These are phyloP conservation scores for Tuber microsphaerosporum DNA, from an alignment of 495 filamentous ascomycete genomes.

Conservation along the genomic window DNA sequence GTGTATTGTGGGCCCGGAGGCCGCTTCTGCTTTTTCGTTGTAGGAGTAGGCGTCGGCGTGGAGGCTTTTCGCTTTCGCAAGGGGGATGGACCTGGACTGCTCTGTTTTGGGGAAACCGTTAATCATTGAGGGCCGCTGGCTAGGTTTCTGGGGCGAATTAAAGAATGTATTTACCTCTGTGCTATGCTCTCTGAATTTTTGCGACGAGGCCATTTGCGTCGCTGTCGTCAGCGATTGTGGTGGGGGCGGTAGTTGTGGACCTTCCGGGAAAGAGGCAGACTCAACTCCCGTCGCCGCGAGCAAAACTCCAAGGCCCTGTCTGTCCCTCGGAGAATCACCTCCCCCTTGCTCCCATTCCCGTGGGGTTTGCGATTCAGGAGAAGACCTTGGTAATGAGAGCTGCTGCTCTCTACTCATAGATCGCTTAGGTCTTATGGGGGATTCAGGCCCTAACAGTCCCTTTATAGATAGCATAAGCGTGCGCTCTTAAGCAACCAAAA, in stretches of 20 bases:
- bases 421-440: slow-evolving; percentile 11
- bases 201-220: slow-evolving; percentile 1
- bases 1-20: slow-evolving; percentile 33
- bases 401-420: slow-evolving; percentile 3
- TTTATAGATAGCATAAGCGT: slow-evolving; percentile 29
- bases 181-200: not conserved
- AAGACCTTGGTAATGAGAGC: slow-evolving; percentile 11
- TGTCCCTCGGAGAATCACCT: not conserved
- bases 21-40: slow-evolving; percentile 23
- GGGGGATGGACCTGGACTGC: not conserved
- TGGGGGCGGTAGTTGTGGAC: slow-evolving; percentile 3
- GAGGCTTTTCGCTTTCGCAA: not conserved
- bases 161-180: not conserved
- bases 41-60: not conserved
- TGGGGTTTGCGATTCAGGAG: slow-evolving; percentile 1
- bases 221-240: slow-evolving; percentile 11
- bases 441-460: slow-evolving; percentile 29
- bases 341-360: not conserved
- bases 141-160: not conserved
- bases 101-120: not conserved
- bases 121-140: slow-evolving; percentile 5
- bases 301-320: slow-evolving; percentile 2
- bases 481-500: not conserved
- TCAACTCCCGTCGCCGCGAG: not conserved
- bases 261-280: not conserved